A percentile compares a stretch with the other conserved stretches of the same genome.
phyloP scores from a whole-genome alignment of 2,329 filamentous ascomycete genomes.

The Chalaropsis thielavioides region DNA sequence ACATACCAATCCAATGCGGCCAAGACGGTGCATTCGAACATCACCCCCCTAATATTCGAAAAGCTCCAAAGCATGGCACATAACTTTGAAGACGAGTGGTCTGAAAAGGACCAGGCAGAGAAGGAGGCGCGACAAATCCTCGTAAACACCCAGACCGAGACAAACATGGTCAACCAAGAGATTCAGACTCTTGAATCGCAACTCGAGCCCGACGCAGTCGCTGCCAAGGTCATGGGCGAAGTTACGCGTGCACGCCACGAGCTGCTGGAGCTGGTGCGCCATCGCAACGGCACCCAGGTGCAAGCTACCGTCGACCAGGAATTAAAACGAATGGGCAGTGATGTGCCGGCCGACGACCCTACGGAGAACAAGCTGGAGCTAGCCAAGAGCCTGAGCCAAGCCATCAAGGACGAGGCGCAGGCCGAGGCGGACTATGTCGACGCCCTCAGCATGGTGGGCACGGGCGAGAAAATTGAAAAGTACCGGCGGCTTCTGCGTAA shows the following conservation, averaged over 20 bases:
- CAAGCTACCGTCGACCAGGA: slow-evolving; percentile 34
- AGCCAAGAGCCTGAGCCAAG: slow-evolving; percentile 40
- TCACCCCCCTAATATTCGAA: slow-evolving; percentile 53
- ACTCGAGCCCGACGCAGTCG: slow-evolving; percentile 41
- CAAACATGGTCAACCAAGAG: slow-evolving; percentile 45
- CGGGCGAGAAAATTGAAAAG: slow-evolving; percentile 57
- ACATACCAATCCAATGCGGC: slow-evolving; percentile 49
- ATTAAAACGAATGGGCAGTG: slow-evolving; percentile 37
- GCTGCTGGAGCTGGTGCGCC: slow-evolving; percentile 35
- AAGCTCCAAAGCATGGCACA: slow-evolving; percentile 57
- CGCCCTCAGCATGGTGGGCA: slow-evolving; percentile 52
- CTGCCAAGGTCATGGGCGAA: slow-evolving; percentile 36
- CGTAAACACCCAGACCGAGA: slow-evolving; percentile 52
- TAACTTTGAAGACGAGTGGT: slow-evolving; percentile 60
- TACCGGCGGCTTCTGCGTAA: slow-evolving; percentile 56
- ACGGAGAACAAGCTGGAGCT: slow-evolving; percentile 43
- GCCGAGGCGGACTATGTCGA: slow-evolving; percentile 55
- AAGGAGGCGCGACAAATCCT: slow-evolving; percentile 52
- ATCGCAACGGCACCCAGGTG: slow-evolving; percentile 39
- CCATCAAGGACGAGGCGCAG: slow-evolving; percentile 44
- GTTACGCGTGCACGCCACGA: slow-evolving; percentile 36
- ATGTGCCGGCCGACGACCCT: slow-evolving; percentile 24
- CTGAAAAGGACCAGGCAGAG: slow-evolving; percentile 57
- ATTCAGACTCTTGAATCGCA: slow-evolving; percentile 42
- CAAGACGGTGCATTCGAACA: slow-evolving; percentile 53